Evolutionary conservation across 2,329 filamentous ascomycete genomes (phyloP).

Genomic region (Alternaria tenuissima): DNA sequence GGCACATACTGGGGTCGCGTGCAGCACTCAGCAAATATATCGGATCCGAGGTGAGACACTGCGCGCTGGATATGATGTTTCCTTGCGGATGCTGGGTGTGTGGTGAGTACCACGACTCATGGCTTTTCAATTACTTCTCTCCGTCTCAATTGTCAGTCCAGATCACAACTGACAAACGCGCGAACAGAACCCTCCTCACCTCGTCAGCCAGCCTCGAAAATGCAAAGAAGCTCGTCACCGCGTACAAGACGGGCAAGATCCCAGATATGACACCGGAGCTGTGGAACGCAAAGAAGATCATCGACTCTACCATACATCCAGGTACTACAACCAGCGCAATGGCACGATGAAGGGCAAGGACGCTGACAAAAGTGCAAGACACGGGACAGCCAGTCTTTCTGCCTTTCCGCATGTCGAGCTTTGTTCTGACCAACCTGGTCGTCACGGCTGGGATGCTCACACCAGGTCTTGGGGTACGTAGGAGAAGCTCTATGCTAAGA

Average conservation of each 20-base stretch:
- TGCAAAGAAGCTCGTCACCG: slow-evolving; percentile 81
- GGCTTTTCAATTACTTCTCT: slow-evolving; percentile 23
- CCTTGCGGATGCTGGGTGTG: slow-evolving; percentile 38
- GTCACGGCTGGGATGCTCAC: slow-evolving; percentile 98
- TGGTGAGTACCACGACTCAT: slow-evolving; percentile 51
- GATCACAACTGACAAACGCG: background rate
- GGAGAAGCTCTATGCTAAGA: slow-evolving; percentile 28
- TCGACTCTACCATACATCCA: slow-evolving; percentile 95
- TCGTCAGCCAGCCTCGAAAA: slow-evolving; percentile 79
- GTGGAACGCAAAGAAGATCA: slow-evolving; percentile 95
- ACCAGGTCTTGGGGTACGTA: slow-evolving; percentile 78
- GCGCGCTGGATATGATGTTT: slow-evolving; percentile 21
- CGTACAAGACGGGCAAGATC: slow-evolving; percentile 86
- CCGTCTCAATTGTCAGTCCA: background rate
- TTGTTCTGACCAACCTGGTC: slow-evolving; percentile 89
- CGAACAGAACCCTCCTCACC: slow-evolving; percentile 80
- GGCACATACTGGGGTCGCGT: slow-evolving; percentile 95
- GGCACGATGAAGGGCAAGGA: background rate
- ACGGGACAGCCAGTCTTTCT: slow-evolving; percentile 91
- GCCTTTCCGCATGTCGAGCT: slow-evolving; percentile 97
- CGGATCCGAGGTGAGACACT: slow-evolving; percentile 87
- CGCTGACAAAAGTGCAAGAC: slow-evolving; percentile 63
- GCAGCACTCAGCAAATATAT: slow-evolving; percentile 84
- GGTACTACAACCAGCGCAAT: slow-evolving; percentile 63
- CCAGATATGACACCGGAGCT: slow-evolving; percentile 85